These are phyloP conservation scores for Mrakia gelida DNA, from an alignment of 768 basidiomycete genomes.

Conservation along the genomic window DNA sequence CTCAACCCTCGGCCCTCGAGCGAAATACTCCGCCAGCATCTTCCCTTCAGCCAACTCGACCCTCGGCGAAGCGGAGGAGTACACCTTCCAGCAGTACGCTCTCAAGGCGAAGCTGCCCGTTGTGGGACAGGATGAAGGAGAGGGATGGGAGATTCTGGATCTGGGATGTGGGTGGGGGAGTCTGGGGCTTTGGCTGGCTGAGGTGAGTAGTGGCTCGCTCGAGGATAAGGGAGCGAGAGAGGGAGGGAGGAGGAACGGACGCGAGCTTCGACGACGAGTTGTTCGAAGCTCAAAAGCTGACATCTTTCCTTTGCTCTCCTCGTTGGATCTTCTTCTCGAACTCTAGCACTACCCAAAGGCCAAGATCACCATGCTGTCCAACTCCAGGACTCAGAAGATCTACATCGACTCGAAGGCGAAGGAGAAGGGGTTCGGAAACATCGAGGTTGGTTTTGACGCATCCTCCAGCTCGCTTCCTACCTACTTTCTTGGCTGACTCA, in stretches of 20 bases:
- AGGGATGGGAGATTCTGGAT: constrained; percentile 62
- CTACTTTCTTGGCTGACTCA: background rate
- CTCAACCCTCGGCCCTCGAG: constrained; percentile 60
- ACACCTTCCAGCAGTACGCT: constrained; percentile 66
- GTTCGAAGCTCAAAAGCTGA: background rate
- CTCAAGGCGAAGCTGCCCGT: constrained; percentile 55
- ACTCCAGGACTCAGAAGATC: constrained; percentile 64
- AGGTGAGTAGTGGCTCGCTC: constrained; percentile 47
- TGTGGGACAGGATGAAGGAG: constrained; percentile 43
- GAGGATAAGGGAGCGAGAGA: background rate
- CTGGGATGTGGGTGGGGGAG: constrained; percentile 76
- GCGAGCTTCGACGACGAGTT: background rate
- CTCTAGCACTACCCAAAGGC: constrained; percentile 57
- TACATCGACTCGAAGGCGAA: constrained; percentile 57
- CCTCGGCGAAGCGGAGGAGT: constrained; percentile 59
- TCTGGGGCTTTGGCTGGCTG: constrained; percentile 60
- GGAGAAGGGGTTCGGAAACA: constrained; percentile 53
- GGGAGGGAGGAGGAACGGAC: background rate
- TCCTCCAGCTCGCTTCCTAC: no score
- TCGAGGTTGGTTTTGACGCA: constrained; percentile 47
- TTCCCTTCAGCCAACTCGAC: constrained; percentile 58
- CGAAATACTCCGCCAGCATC: constrained; percentile 64
- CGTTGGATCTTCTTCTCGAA: background rate
- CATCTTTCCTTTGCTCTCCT: no score
- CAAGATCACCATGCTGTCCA: constrained; percentile 60